Evolutionary conservation across 2,329 filamentous ascomycete genomes (phyloP), one percentile per base, ranked within the genome.

Genomic region (Penicillium sp.): DNA sequence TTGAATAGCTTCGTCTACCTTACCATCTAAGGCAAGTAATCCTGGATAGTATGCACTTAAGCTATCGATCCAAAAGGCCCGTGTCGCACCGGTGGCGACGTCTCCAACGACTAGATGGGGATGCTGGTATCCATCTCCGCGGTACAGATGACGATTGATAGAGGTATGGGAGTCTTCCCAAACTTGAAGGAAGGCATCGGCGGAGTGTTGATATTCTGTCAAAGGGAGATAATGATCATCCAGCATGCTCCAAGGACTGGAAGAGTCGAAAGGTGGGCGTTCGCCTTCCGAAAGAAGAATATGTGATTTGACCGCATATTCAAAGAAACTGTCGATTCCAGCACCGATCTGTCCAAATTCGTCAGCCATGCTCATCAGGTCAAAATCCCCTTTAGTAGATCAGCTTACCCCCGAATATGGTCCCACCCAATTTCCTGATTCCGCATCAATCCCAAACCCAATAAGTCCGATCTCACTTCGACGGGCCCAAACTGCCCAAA

Each of bases 241-340:
- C 71, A 85, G 79, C 80, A 71, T 56, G 54, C 75, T 67, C 64
- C 77, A 68, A 58, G 78, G 65, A 57, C 74, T 70, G 18, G 78
- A 70, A 9, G 47, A 34, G 43, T 74, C 63, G 42, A 68, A 67
- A 3, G 57, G 54, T 9, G 70, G 67, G 17, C 65, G 68, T 21
- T 70, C 80, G 51, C 88, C 84, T 1, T 90, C 90, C 2, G 93
- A 96, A 18, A 97, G 83, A 20, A 99, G 75, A 53, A 99, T 89
- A 67, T 96, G 87, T 15, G 91, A 91, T 74, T 99, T 99, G 64
- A 97, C 82, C 3, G 94, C 92, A 72, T 99, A 99, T 74, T 99
- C 94, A 66, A 96, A 97, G 75, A 99, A 99, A 74, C 92, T 97
- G 75, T 99, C 94, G 65, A 96, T 91, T 32, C 94, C 94, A 7